Conservation (phyloP, 768 basidiomycete species). For the Russula compacta region DNA sequence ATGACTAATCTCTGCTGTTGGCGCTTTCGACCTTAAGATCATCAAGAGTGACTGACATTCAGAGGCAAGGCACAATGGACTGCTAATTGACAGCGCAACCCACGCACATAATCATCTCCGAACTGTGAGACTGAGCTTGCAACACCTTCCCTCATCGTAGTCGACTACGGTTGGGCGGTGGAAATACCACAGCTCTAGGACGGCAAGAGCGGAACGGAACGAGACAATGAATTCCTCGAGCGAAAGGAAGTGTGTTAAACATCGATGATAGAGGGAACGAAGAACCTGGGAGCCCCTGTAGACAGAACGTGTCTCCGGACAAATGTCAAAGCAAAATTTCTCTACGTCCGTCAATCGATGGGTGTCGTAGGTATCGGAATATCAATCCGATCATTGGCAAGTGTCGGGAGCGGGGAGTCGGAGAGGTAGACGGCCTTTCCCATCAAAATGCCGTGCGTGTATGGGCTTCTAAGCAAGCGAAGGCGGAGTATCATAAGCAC, state of each 20-base stretch:
- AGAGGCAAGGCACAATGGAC: background rate
- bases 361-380: background rate
- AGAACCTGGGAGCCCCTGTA: background rate
- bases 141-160: too few relatives aligned
- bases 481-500: background rate
- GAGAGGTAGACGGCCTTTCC: too few relatives aligned
- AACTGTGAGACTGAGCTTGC: too few relatives aligned
- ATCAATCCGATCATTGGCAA: background rate
- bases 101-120: background rate
- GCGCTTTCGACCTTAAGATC: background rate
- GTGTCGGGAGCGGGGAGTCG: background rate
- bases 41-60: background rate
- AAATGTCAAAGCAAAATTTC: background rate
- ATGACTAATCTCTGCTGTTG: background rate
- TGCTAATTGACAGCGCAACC: background rate
- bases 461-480: background rate
- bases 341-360: background rate
- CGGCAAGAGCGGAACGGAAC: background rate
- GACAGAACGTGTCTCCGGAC: background rate
- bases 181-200: background rate
- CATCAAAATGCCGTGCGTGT: background rate
- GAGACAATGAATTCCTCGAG: background rate
- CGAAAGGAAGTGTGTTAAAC: background rate
- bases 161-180: too few relatives aligned
- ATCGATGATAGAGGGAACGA: background rate